Conservation (phyloP, 345 rosid genomes). For the Ceriops zippeliana region DNA sequence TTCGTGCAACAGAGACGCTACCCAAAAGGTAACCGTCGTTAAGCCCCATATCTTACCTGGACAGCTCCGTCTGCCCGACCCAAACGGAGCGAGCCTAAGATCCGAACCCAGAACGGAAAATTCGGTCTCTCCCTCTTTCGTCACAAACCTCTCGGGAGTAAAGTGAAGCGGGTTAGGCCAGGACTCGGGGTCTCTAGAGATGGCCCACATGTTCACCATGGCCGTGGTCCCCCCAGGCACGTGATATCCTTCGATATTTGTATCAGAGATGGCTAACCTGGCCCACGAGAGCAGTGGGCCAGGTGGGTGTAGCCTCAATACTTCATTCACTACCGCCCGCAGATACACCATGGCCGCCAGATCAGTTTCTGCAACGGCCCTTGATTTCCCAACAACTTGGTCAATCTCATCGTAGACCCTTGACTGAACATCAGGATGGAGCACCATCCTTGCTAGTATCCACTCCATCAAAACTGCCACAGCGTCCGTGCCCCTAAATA, state of each 20-base stretch:
- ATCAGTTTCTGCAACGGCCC: slow-evolving; percentile 55
- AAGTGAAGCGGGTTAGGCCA: slow-evolving; percentile 71
- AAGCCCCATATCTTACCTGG: slow-evolving; percentile 75
- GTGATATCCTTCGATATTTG: slow-evolving; percentile 64
- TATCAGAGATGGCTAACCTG: slow-evolving; percentile 69
- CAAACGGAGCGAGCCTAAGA: slow-evolving; percentile 80
- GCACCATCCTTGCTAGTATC: slow-evolving; percentile 78
- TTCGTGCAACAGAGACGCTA: slow-evolving; percentile 64
- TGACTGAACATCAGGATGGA: slow-evolving; percentile 56
- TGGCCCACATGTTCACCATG: slow-evolving; percentile 99
- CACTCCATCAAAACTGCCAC: slow-evolving; percentile 89
- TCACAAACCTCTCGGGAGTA: slow-evolving; percentile 60
- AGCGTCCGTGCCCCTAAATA: slow-evolving; percentile 84
- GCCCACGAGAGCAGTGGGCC: slow-evolving; percentile 95
- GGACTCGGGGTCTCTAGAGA: slow-evolving; percentile 60
- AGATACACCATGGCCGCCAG: slow-evolving; percentile 46
- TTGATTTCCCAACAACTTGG: slow-evolving; percentile 51
- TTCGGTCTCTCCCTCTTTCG: slow-evolving; percentile 38
- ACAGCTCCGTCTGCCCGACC: slow-evolving; percentile 78
- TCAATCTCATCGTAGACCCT: slow-evolving; percentile 74
- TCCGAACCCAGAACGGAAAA: slow-evolving; percentile 81
- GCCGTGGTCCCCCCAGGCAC: slow-evolving; percentile 90
- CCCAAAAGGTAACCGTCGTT: slow-evolving; percentile 65
- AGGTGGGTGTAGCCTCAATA: slow-evolving; percentile 85
- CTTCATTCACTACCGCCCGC: slow-evolving; percentile 72